phyloP scores from a whole-genome alignment of 1,284 basidiomycete species.

The Cutaneotrichosporon arboriforme region DNA sequence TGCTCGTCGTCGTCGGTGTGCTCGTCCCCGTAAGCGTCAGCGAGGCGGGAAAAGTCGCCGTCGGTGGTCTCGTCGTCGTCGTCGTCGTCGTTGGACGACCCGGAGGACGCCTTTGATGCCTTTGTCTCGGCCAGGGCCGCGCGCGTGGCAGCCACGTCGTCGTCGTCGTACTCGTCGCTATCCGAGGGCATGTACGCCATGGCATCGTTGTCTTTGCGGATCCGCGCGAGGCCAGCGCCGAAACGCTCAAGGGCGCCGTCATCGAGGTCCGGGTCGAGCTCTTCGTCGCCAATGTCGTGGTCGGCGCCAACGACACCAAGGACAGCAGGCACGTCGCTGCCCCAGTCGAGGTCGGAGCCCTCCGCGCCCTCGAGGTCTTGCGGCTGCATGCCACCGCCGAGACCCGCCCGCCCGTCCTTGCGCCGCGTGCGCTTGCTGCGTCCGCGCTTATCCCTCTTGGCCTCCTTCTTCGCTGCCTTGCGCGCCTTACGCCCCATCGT shows the following conservation, averaged over 20 bases:
- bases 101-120: not conserved
- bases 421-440: conserved; percentile 18
- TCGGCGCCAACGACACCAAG: conserved; percentile 1
- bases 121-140: conserved; percentile 4
- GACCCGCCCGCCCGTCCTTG: conserved; percentile 1
- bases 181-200: conserved; percentile 14
- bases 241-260: conserved; percentile 28
- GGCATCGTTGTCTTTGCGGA: conserved; percentile 6
- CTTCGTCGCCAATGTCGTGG: conserved; percentile 11
- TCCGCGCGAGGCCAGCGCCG: conserved; percentile 20
- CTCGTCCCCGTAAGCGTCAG: conserved; percentile 15
- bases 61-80: conserved; percentile 8
- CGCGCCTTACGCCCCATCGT: conserved; percentile 21
- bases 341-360: conserved; percentile 49
- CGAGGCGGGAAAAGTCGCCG: conserved; percentile 14
- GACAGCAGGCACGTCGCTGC: conserved; percentile 29
- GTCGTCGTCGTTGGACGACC: conserved; percentile 10
- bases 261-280: conserved; percentile 23
- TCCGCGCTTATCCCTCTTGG: conserved; percentile 27
- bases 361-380: conserved; percentile 18
- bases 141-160: conserved; percentile 13
- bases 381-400: not conserved
- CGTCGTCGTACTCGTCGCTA: conserved; percentile 19
- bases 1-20: conserved; percentile 19
- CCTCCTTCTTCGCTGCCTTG: conserved; percentile 28